Percentiles rank a stretch among this genome's conserved stretches.
These are phyloP conservation scores for Aspergillus unguis DNA, from an alignment of 2,329 filamentous ascomycete species.

Conservation along the genomic window DNA sequence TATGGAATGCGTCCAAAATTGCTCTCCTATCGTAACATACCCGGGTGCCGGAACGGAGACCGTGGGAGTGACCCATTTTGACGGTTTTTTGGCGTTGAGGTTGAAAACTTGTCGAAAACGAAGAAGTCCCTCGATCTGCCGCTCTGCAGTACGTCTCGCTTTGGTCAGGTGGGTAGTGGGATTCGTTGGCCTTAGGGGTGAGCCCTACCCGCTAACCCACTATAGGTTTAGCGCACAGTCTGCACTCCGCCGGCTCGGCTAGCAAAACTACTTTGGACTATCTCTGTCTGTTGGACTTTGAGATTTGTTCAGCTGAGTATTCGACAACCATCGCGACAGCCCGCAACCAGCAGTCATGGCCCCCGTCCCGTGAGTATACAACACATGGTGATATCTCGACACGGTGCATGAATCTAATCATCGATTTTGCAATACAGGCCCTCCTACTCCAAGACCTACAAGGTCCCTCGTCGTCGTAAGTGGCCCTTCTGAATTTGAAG, in stretches of 20 bases:
- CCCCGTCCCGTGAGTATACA: slow-evolving; percentile 44
- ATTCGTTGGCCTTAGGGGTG: slow-evolving; percentile 18
- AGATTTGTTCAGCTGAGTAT: slow-evolving; percentile 25
- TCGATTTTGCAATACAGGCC: slow-evolving; percentile 40
- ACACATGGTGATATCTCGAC: slow-evolving; percentile 24
- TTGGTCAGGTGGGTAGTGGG: slow-evolving; percentile 23
- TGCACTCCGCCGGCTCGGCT: slow-evolving; percentile 22
- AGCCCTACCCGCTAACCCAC: slow-evolving; percentile 23
- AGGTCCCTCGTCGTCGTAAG: slow-evolving; percentile 85
- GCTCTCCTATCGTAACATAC: slow-evolving; percentile 50
- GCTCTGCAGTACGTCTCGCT: slow-evolving; percentile 22
- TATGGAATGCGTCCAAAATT: not conserved
- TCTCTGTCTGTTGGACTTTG: slow-evolving; percentile 18
- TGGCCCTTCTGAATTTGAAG: slow-evolving; percentile 17
- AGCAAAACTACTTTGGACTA: slow-evolving; percentile 15
- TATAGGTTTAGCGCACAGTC: slow-evolving; percentile 3
- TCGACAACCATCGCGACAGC: slow-evolving; percentile 39
- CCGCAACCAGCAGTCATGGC: slow-evolving; percentile 41
- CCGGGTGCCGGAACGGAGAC: slow-evolving; percentile 82
- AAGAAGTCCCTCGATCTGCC: slow-evolving; percentile 27
- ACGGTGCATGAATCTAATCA: slow-evolving; percentile 36
- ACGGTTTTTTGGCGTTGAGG: slow-evolving; percentile 48
- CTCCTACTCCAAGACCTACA: slow-evolving; percentile 98
- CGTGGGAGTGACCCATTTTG: slow-evolving; percentile 82
- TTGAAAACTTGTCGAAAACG: slow-evolving; percentile 39